A percentile compares a stretch with the other conserved stretches of the same genome.
These are phyloP conservation scores for Xylaria sp. DNA, from an alignment of 2,329 filamentous ascomycete genomes.

Conservation along the genomic window DNA sequence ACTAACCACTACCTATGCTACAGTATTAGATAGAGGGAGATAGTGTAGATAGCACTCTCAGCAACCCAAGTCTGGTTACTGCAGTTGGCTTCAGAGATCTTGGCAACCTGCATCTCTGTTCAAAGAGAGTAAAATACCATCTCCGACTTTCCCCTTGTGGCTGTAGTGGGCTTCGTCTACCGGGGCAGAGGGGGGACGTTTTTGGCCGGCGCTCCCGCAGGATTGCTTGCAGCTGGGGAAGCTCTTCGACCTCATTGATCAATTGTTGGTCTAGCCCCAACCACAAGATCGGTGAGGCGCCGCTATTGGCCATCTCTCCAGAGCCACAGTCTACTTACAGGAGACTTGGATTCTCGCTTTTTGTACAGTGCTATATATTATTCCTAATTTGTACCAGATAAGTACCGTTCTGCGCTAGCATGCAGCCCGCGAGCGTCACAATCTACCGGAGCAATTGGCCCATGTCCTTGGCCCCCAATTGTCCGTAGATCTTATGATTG, in stretches of 20 bases:
- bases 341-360: slow-evolving; percentile 5
- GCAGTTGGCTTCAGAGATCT: not conserved
- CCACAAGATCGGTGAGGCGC: slow-evolving; percentile 19
- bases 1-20: not conserved
- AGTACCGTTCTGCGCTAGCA: slow-evolving; percentile 12
- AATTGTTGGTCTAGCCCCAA: slow-evolving; percentile 26
- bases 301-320: slow-evolving; percentile 28
- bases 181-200: slow-evolving; percentile 8
- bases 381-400: slow-evolving; percentile 12
- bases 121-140: slow-evolving; percentile 24
- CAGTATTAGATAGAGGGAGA: no score
- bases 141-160: slow-evolving; percentile 42
- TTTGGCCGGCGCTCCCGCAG: slow-evolving; percentile 27
- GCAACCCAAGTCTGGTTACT: not conserved
- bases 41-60: not conserved
- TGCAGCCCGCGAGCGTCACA: slow-evolving; percentile 22
- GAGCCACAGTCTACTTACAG: slow-evolving; percentile 16
- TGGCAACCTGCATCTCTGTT: slow-evolving; percentile 30
- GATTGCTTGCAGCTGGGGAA: slow-evolving; percentile 33
- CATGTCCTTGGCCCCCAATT: slow-evolving; percentile 10
- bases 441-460: slow-evolving; percentile 27
- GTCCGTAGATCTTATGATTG: slow-evolving; percentile 24
- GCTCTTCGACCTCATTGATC: slow-evolving; percentile 25
- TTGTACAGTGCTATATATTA: no score
- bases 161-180: slow-evolving; percentile 27